These are phyloP conservation scores for Arthrinium phaeospermum DNA, from an alignment of 2,329 filamentous ascomycete genomes.

Conservation along the genomic window DNA sequence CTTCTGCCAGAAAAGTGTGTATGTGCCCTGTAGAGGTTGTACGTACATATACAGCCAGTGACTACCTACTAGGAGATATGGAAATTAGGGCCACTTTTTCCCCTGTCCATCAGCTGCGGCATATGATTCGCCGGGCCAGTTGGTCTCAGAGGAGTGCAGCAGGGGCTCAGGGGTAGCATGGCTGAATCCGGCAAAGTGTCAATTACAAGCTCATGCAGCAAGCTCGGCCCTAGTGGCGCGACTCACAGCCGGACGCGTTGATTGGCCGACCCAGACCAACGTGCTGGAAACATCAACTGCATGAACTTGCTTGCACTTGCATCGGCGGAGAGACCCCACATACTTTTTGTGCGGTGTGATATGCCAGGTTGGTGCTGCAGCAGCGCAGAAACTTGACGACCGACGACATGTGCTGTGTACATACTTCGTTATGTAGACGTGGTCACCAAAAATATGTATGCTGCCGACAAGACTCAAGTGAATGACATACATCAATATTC, in stretches of 20 bases:
- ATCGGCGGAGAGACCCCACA: background rate
- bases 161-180: conserved; percentile 11
- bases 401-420: too few species aligned
- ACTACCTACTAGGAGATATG: background rate
- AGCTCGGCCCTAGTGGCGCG: background rate
- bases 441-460: background rate
- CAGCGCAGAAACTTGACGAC: background rate
- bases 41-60: background rate
- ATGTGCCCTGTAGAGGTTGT: too few species aligned
- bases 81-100: conserved; percentile 14
- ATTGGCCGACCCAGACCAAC: background rate
- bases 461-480: background rate
- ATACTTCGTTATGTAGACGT: background rate
- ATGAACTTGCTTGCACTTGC: background rate
- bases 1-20: background rate
- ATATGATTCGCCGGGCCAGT: background rate
- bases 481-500: background rate
- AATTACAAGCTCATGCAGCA: background rate
- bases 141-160: background rate
- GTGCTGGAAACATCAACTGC: background rate
- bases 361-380: background rate
- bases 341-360: background rate
- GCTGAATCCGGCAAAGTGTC: background rate
- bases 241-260: conserved; percentile 6
- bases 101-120: background rate